Evolutionary conservation across 495 filamentous ascomycete species (phyloP), one percentile per base, ranked within the genome.

Genomic region (Penicillium argentinense): DNA sequence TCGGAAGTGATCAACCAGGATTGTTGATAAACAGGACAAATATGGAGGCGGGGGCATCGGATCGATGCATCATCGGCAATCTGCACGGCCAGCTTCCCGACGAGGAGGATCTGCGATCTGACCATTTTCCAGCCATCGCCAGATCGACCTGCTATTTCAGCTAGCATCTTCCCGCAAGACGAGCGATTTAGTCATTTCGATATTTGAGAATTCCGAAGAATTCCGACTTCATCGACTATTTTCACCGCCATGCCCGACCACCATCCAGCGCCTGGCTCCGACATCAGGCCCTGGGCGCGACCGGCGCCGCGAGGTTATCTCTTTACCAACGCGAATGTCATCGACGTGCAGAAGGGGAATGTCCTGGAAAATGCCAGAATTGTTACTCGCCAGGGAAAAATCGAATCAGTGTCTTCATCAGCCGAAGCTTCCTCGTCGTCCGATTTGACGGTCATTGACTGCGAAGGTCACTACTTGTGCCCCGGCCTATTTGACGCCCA

Each of bases 401-500:
- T 61, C 17, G 14, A 52, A 38, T 53, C 42, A 2, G 18, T 64
- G 4, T 42, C 45, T 9, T 24, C 51, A 13, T 41, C 43, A 9
- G 14, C 57, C 14, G 51, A 51, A 17, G 39, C 46, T 9, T 45
- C 51, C 13, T 21, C 51, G 8, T 48, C 54, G 14, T 30, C 24
- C 19, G 48, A 53, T 17, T 33, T 55, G 1, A 43, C 33, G 2
- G 19, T 54, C 8, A 45, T 79, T 17, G 67, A 79, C 47, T 59
- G 68, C n/a, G 56, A 65, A 9, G 74, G 72, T 18, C 68, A 63
- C 26, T 80, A 67, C 49, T 48, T 81, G 7, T 69, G 73, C 23
- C 78, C 78, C 0, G 78, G 78, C 7, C 67, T 82, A 0, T 77
- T 80, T n/a, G 78, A 82, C 52, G 71, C 71, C 49, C 78, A 82